These are phyloP conservation scores for Xylariaceae sp. DNA, from an alignment of 2,329 filamentous ascomycete genomes.

Conservation along the genomic window DNA sequence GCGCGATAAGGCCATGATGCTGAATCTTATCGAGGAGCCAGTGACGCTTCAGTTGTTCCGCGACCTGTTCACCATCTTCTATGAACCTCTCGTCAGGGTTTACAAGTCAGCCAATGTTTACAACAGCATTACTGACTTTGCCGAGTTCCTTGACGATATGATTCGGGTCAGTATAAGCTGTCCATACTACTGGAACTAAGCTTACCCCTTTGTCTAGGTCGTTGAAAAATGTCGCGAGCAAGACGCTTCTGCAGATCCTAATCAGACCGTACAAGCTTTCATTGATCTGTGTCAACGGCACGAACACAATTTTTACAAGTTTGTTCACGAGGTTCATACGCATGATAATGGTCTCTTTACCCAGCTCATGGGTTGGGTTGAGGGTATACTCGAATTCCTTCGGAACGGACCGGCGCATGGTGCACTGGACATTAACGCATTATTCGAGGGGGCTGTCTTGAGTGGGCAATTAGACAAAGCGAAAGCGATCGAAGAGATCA, in stretches of 20 bases:
- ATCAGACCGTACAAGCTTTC: slow-evolving; percentile 96
- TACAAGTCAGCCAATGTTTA: slow-evolving; percentile 99
- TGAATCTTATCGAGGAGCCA: slow-evolving; percentile 89
- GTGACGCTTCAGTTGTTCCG: slow-evolving; percentile 95
- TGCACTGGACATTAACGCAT: slow-evolving; percentile 86
- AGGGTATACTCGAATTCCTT: slow-evolving; percentile 89
- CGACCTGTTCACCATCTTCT: slow-evolving; percentile 97
- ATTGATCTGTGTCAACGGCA: slow-evolving; percentile 94
- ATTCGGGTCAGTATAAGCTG: slow-evolving; percentile 58
- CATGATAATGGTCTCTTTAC: slow-evolving; percentile 97
- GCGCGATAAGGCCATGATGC: slow-evolving; percentile 96
- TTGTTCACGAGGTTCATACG: slow-evolving; percentile 94
- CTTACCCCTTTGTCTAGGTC: slow-evolving; percentile 39
- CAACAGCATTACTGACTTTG: slow-evolving; percentile 94
- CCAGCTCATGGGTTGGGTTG: slow-evolving; percentile 94
- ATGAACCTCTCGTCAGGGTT: slow-evolving; percentile 91
- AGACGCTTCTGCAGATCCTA: slow-evolving; percentile 90
- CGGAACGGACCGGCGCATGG: slow-evolving; percentile 80
- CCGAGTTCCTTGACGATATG: slow-evolving; percentile 85
- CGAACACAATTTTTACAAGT: slow-evolving; percentile 97
- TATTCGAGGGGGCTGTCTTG: slow-evolving; percentile 76
- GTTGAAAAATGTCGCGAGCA: slow-evolving; percentile 61
- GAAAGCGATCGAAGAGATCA: slow-evolving; percentile 72
- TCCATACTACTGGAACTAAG: neutral
- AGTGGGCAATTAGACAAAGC: slow-evolving; percentile 63